A percentile compares a stretch with the other conserved stretches of the same genome.
These are phyloP conservation scores for Pluteus cervinus DNA, from an alignment of 768 basidiomycete species.

Conservation along the genomic window DNA sequence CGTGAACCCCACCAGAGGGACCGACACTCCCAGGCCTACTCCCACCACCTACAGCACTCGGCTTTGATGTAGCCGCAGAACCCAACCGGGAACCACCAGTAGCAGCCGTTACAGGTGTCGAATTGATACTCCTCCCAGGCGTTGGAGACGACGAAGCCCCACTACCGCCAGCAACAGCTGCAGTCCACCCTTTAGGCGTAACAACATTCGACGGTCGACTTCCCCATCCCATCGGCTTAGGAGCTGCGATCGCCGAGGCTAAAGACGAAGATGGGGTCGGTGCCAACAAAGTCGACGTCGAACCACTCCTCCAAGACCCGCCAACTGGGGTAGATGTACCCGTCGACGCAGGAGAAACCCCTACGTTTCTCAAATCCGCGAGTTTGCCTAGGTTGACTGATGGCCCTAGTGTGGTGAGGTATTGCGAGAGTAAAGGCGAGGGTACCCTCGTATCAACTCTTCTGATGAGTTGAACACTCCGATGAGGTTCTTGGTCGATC, in stretches of 20 bases:
- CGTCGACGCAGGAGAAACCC: slow-evolving; percentile 7
- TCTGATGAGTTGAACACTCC: slow-evolving; percentile 77
- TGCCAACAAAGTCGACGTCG: background rate
- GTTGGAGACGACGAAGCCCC: background rate
- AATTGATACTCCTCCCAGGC: background rate
- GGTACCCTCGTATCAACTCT: slow-evolving; percentile 82
- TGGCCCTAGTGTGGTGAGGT: slow-evolving; percentile 23
- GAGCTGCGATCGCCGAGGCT: no score
- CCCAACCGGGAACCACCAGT: slow-evolving; percentile 1
- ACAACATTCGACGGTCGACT: no score
- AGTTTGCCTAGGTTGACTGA: slow-evolving; percentile 53
- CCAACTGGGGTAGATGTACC: background rate
- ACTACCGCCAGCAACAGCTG: background rate
- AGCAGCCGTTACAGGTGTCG: background rate
- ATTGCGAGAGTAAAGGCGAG: slow-evolving; percentile 55
- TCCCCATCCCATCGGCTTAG: background rate
- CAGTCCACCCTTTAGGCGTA: background rate
- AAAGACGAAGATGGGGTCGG: no score
- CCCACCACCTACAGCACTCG: background rate
- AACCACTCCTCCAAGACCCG: background rate
- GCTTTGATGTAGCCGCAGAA: background rate
- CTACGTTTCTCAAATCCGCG: slow-evolving; percentile 40
- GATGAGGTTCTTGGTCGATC: slow-evolving; percentile 87
- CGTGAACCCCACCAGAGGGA: no score
- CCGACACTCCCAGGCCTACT: no score